Conservation (phyloP, 2,329 filamentous ascomycete species). For the Teratosphaeria zuluensis region DNA sequence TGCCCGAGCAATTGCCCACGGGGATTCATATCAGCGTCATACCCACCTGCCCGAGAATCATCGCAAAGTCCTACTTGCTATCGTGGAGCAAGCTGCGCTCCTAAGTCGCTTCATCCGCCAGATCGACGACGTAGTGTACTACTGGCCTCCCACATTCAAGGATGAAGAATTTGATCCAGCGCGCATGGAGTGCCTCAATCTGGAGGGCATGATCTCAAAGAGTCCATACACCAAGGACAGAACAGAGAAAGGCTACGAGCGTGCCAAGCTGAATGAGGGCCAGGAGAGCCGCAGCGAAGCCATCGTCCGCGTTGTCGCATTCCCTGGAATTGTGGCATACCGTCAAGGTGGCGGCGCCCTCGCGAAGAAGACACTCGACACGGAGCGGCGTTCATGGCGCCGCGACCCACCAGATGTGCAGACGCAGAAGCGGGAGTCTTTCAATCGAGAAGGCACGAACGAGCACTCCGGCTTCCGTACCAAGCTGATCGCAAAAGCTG, state of each 20-base stretch:
- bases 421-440: not conserved
- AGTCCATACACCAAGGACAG: conserved; percentile 14
- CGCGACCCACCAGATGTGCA: conserved; percentile 1
- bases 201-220: conserved; percentile 13
- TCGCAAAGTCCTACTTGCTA: conserved; percentile 33
- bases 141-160: conserved; percentile 24
- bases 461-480: conserved; percentile 19
- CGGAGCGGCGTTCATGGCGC: conserved; percentile 3
- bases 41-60: conserved; percentile 55
- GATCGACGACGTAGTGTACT: conserved; percentile 16
- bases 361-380: conserved; percentile 10
- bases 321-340: conserved; percentile 19
- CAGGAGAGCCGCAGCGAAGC: conserved; percentile 13
- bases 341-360: conserved; percentile 18
- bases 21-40: conserved; percentile 37
- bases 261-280: conserved; percentile 10
- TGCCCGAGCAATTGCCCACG: not conserved
- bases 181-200: conserved; percentile 21
- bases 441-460: conserved; percentile 3
- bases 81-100: conserved; percentile 13
- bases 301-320: conserved; percentile 21
- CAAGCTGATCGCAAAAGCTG: conserved; percentile 17
- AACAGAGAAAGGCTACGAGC: conserved; percentile 6
- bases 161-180: conserved; percentile 21
- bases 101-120: conserved; percentile 16